These are phyloP conservation scores for Priceomyces haplophilus DNA, from an alignment of 805 yeast genomes.

Conservation along the genomic window DNA sequence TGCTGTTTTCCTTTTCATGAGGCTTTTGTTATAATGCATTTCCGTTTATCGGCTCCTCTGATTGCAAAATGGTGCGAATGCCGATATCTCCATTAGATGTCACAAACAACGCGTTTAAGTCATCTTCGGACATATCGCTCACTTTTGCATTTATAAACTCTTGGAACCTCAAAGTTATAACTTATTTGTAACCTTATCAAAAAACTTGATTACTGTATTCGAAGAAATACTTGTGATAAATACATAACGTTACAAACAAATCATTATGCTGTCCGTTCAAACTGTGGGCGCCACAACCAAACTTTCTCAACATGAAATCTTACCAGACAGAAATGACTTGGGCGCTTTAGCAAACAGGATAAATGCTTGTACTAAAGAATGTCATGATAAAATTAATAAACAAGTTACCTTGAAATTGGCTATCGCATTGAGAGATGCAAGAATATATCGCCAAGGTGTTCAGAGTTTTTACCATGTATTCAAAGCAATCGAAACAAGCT, in stretches of 20 bases:
- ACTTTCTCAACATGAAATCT: conserved; percentile 46
- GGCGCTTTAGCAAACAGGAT: conserved; percentile 85
- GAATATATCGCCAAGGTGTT: conserved; percentile 76
- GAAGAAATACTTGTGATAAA: no score
- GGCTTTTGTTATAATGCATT: background rate
- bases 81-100: conserved; percentile 5
- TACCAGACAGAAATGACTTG: conserved; percentile 75
- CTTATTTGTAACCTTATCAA: background rate
- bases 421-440: conserved; percentile 70
- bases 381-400: conserved; percentile 69
- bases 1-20: background rate
- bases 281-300: conserved; percentile 30
- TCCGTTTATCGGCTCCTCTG: conserved; percentile 1
- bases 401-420: conserved; percentile 68
- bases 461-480: conserved; percentile 71
- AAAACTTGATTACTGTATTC: no score
- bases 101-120: background rate
- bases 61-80: background rate
- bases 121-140: conserved; percentile 8
- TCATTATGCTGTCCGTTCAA: conserved; percentile 15
- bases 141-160: background rate
- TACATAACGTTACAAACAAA: no score
- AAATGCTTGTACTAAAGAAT: conserved; percentile 60
- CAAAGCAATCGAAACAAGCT: conserved; percentile 55
- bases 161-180: background rate